Conservation (phyloP, 2,329 filamentous ascomycete genomes). For the Phaeosphaeriaceae sp. region DNA sequence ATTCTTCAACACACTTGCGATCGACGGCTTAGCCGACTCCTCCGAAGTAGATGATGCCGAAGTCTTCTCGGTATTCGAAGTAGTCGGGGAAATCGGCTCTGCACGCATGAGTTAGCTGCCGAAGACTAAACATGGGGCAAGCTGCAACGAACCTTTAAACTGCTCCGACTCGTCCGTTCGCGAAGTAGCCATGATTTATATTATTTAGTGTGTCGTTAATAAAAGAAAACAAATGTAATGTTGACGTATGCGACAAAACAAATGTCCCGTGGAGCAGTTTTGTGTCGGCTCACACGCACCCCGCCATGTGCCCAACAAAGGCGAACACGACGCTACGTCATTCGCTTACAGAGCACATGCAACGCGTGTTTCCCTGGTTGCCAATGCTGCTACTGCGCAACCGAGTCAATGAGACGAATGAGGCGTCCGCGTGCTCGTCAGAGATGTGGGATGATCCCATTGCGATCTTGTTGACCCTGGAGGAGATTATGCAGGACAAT, state of each 20-base stretch:
- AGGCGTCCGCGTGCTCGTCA: neutral
- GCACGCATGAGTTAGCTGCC: neutral
- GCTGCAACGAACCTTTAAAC: neutral
- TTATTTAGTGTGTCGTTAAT: neutral
- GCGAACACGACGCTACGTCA: neutral
- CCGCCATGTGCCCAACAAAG: neutral
- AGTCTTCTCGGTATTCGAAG: neutral
- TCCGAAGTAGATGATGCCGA: neutral
- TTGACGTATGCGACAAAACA: neutral
- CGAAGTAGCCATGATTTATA: neutral
- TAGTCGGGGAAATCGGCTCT: conserved; percentile 4
- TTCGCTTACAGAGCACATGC: neutral
- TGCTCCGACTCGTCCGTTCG: conserved; percentile 2
- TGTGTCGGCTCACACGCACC: neutral
- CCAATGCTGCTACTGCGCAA: neutral
- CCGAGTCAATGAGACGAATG: neutral
- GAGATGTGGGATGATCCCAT: neutral
- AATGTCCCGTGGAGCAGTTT: neutral
- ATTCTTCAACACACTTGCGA: conserved; percentile 4
- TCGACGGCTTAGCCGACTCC: conserved; percentile 5
- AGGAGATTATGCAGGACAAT: neutral
- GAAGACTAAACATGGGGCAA: neutral
- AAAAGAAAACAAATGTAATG: neutral
- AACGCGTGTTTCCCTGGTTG: neutral
- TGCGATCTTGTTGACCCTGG: neutral